A percentile compares a stretch with the other conserved stretches of the same genome.
These are phyloP conservation scores for Trypanosoma lewisi DNA, from an alignment of 208 protist genomes.

Conservation along the genomic window DNA sequence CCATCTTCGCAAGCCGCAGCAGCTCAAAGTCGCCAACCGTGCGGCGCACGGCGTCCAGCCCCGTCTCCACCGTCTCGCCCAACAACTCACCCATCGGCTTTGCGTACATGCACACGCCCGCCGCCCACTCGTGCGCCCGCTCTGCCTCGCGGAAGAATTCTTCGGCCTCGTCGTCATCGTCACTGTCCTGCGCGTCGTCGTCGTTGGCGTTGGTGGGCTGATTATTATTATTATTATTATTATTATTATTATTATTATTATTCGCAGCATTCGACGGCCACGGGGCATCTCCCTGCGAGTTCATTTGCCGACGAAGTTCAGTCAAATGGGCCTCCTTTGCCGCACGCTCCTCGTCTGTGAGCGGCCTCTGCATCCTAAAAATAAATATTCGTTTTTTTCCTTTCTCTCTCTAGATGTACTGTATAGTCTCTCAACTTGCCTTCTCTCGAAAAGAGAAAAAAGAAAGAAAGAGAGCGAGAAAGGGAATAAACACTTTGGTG, in stretches of 20 bases:
- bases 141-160: conserved; percentile 23
- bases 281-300: background rate
- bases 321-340: conserved; percentile 44
- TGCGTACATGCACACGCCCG: conserved; percentile 22
- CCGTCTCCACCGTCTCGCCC: conserved; percentile 38
- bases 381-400: too few species aligned
- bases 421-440: background rate
- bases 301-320: conserved; percentile 36
- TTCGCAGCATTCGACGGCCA: background rate
- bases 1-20: conserved; percentile 83
- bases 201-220: background rate
- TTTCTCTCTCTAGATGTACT: background rate
- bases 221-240: too few species aligned
- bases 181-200: conserved; percentile 8
- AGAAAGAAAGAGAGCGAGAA: background rate
- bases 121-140: background rate
- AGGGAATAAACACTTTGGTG: background rate
- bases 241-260: background rate
- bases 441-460: conserved; percentile 1
- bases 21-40: conserved; percentile 80
- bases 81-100: conserved; percentile 30
- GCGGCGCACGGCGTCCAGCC: conserved; percentile 25
- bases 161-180: conserved; percentile 26
- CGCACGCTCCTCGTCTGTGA: conserved; percentile 51
- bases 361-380: conserved; percentile 9